Conservation (phyloP, 768 basidiomycete species). For the Amanita molliuscula region DNA sequence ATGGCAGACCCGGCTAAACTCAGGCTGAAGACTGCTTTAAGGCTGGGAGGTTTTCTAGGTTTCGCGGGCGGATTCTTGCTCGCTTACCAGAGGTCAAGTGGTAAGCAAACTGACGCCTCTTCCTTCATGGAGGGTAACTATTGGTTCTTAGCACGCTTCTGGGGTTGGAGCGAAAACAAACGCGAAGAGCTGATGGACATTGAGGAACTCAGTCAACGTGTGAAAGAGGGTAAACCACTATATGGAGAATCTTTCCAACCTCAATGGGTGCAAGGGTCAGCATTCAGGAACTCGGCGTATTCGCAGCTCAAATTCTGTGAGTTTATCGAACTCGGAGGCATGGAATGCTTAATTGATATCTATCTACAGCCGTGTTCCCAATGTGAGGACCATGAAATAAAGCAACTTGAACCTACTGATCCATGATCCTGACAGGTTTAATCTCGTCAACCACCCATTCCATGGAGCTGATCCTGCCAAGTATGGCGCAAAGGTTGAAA, state of each 20-base stretch:
- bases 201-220: slow-evolving; percentile 67
- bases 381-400: slow-evolving; percentile 38
- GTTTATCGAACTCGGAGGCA: slow-evolving; percentile 17
- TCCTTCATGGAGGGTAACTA: slow-evolving; percentile 4
- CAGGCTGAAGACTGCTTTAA: slow-evolving; percentile 26
- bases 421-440: slow-evolving; percentile 55
- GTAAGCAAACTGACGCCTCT: slow-evolving; percentile 37
- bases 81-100: slow-evolving; percentile 83
- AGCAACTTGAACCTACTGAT: not conserved
- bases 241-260: slow-evolving; percentile 81
- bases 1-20: slow-evolving; percentile 36
- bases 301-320: slow-evolving; percentile 89
- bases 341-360: slow-evolving; percentile 5
- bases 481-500: slow-evolving; percentile 41
- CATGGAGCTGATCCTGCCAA: slow-evolving; percentile 83
- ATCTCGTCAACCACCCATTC: slow-evolving; percentile 83
- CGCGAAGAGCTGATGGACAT: slow-evolving; percentile 72
- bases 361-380: slow-evolving; percentile 51
- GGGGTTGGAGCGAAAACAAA: slow-evolving; percentile 90
- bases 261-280: slow-evolving; percentile 77
- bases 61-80: slow-evolving; percentile 87
- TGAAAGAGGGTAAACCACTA: slow-evolving; percentile 69
- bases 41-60: slow-evolving; percentile 66
- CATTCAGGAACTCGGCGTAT: slow-evolving; percentile 82
- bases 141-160: slow-evolving; percentile 64